Percentiles rank a stretch among this genome's conserved stretches.
Evolutionary conservation across 1,284 basidiomycete genomes (phyloP).

Genomic region (Austropuccinia psidii): DNA sequence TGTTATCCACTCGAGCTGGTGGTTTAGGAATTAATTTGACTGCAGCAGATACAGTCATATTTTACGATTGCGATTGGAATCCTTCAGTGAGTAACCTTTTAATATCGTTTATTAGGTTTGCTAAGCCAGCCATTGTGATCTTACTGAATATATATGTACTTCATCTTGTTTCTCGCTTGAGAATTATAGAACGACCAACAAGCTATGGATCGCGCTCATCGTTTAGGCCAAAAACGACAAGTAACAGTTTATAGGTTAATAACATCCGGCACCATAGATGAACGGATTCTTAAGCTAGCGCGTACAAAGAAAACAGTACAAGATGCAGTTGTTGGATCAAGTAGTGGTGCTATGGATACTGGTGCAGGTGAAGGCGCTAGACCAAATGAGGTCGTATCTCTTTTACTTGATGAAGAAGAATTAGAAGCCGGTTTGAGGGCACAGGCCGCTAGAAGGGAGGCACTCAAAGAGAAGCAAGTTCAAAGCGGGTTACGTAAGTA

Average conservation of each 20-base stretch:
- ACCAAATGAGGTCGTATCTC: conserved; percentile 91
- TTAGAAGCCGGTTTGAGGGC: conserved; percentile 40
- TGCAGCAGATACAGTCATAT: conserved; percentile 93
- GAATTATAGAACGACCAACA: conserved; percentile 72
- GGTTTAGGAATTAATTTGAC: conserved; percentile 98
- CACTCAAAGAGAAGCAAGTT: conserved; percentile 33
- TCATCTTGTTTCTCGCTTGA: not conserved
- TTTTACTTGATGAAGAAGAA: conserved; percentile 88
- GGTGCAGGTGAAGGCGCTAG: conserved; percentile 60
- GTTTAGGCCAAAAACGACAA: conserved; percentile 95
- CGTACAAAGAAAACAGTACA: conserved; percentile 77
- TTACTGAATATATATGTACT: conserved; percentile 37
- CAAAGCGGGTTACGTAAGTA: conserved; percentile 36
- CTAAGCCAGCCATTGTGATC: not conserved
- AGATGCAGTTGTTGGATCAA: conserved; percentile 96
- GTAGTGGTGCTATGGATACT: conserved; percentile 50
- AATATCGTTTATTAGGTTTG: not conserved
- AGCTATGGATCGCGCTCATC: conserved; percentile 99
- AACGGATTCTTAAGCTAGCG: conserved; percentile 90
- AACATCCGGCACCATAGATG: conserved; percentile 94
- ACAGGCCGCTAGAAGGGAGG: conserved; percentile 45
- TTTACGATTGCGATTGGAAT: conserved; percentile 99
- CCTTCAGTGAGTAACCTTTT: conserved; percentile 60
- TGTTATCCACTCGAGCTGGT: conserved; percentile 92
- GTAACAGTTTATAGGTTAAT: conserved; percentile 98